Conservation (phyloP, 768 basidiomycete species). For the Leucosporidium creatinivorum region DNA sequence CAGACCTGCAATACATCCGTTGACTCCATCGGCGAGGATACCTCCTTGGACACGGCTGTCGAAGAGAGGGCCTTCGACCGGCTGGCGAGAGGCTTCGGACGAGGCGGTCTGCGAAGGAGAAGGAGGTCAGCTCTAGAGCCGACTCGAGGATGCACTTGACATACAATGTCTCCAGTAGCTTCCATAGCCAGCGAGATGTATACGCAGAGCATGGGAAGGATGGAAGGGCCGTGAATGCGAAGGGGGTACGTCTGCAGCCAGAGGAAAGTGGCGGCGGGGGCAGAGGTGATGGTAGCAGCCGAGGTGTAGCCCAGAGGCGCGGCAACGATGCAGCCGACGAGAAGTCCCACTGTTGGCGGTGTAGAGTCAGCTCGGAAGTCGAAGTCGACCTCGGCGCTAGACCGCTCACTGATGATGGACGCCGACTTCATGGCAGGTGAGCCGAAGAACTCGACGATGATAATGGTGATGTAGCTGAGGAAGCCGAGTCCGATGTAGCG, state of each 20-base stretch:
- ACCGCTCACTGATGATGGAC: slow-evolving; percentile 35
- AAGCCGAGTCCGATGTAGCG: slow-evolving; percentile 83
- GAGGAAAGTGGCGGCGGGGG: slow-evolving; percentile 59
- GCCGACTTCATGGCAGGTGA: slow-evolving; percentile 63
- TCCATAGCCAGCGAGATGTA: slow-evolving; percentile 72
- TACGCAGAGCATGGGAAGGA: slow-evolving; percentile 57
- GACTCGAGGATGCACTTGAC: not conserved
- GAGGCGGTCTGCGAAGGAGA: slow-evolving; percentile 49
- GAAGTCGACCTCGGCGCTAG: not conserved
- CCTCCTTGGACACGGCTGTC: slow-evolving; percentile 78
- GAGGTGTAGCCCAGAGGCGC: slow-evolving; percentile 73
- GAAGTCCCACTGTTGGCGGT: not conserved
- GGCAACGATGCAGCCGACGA: slow-evolving; percentile 69
- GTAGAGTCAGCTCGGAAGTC: not conserved
- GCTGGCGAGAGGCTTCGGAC: slow-evolving; percentile 69
- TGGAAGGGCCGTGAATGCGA: slow-evolving; percentile 62
- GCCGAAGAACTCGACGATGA: slow-evolving; percentile 73
- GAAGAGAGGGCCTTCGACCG: slow-evolving; percentile 66
- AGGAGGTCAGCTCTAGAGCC: too few relatives aligned
- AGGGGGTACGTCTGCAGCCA: slow-evolving; percentile 71
- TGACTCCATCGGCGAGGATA: slow-evolving; percentile 69
- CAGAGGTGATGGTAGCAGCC: slow-evolving; percentile 54
- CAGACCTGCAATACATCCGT: slow-evolving; percentile 68
- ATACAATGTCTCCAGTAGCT: slow-evolving; percentile 35
- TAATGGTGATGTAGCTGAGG: slow-evolving; percentile 66